Evolutionary conservation across 225 moss, liverwort and hornwort genomes (phyloP), one percentile per base, ranked within the genome.

Genomic region (Polytrichum commune): DNA sequence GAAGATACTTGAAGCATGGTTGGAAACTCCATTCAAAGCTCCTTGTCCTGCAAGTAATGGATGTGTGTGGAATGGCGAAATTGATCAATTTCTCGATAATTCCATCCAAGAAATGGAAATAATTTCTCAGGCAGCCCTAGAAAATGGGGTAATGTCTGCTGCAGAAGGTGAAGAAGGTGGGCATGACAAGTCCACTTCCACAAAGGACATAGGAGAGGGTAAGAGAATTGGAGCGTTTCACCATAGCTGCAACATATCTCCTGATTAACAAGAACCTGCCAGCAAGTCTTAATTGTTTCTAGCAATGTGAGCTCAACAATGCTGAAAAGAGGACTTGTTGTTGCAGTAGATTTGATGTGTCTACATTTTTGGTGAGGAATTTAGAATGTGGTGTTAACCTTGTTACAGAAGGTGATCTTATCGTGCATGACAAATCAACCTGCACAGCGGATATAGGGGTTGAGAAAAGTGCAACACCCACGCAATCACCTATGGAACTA

Each of bases 1-100:
- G 84, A 84, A 73, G 70, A 81, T 87, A 53, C 72, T 87, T 61
- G 84, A 87, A 20, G 27, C 81, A 64, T 87, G 87, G 87, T 75
- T 87, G 67, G 84, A 84, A 62, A 87, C 87, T 10, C 75, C 87
- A 19, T 87, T 87, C 53, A 87, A 87, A 68, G 84, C 87, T 22
- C 79, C 87, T 5, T 87, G 87, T 77, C 84, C 84, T 68, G 87
- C 87, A 30, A 87, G 73, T 64, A 79, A 82, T 70, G 84, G 87
- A 67, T 67, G 75, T 55, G 75, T 81, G 22, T 87, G 87, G 87
- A 87, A 57, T 22, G 53, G 29, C 33, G 87, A 84, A 27, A 73
- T 84, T 26, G 66, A 75, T 19, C 72, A 84, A 55, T 87, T 87
- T 54, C 70, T 87, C 18, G 81, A 84, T 58, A 65, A 32, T 19